phyloP scores from a whole-genome alignment of 805 yeast species.

The Candida nonsorbophila region DNA sequence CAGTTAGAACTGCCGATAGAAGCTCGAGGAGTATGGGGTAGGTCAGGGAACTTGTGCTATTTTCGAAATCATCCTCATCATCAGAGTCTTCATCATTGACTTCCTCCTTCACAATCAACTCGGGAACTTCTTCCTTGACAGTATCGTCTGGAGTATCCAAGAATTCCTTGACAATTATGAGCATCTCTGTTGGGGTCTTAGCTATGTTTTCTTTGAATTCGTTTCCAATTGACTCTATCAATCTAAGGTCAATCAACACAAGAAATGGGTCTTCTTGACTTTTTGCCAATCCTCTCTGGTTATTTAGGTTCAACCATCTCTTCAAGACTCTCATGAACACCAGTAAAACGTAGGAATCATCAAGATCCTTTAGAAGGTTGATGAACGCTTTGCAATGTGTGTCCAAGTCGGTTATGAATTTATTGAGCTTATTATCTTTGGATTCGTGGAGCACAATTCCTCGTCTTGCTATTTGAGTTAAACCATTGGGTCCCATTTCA shows the following conservation, averaged over 20 bases:
- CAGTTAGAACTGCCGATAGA: slow-evolving; percentile 30
- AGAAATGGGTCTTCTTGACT: slow-evolving; percentile 39
- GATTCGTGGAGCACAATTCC: slow-evolving; percentile 12
- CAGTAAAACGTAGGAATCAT: slow-evolving; percentile 39
- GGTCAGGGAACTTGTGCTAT: slow-evolving; percentile 9
- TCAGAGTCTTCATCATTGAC: slow-evolving; percentile 20
- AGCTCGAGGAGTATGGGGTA: slow-evolving; percentile 28
- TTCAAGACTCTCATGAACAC: slow-evolving; percentile 49
- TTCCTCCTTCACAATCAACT: slow-evolving; percentile 25
- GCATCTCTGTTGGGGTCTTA: slow-evolving; percentile 51
- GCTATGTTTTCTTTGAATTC: slow-evolving; percentile 54
- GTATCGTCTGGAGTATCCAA: slow-evolving; percentile 9
- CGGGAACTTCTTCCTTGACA: neutral
- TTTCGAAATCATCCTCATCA: slow-evolving; percentile 22
- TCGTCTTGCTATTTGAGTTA: no score
- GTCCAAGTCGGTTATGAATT: slow-evolving; percentile 25
- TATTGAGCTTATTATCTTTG: slow-evolving; percentile 20
- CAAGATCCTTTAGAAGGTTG: slow-evolving; percentile 44
- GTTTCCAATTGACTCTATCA: slow-evolving; percentile 58
- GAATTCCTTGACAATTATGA: slow-evolving; percentile 33
- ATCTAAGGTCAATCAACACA: slow-evolving; percentile 53
- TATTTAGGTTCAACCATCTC: slow-evolving; percentile 47
- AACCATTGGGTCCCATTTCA: slow-evolving; percentile 35
- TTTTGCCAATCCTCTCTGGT: slow-evolving; percentile 3
- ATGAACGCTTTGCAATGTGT: slow-evolving; percentile 20